Evolutionary conservation across 345 rosid species (phyloP).

Genomic region (Salix suchowensis): DNA sequence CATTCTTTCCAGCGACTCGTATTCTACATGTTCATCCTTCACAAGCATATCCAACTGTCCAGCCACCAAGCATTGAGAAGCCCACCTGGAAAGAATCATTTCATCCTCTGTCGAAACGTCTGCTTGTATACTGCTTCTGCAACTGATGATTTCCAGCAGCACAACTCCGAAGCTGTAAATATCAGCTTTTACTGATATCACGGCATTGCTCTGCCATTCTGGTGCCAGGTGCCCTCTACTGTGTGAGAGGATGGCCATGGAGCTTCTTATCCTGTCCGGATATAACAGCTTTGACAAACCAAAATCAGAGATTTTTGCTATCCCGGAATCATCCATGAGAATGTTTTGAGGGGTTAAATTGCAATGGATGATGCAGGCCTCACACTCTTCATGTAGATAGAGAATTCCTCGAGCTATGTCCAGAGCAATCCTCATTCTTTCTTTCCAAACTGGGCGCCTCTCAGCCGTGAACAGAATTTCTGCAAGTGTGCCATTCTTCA

Average conservation of each 20-base stretch:
- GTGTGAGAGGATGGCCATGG: not conserved
- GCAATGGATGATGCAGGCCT: slow-evolving; percentile 24
- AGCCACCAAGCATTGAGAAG: not conserved
- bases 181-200: slow-evolving; percentile 15
- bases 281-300: slow-evolving; percentile 20
- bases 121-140: slow-evolving; percentile 10
- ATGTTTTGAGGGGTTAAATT: slow-evolving; percentile 16
- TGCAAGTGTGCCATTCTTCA: slow-evolving; percentile 18
- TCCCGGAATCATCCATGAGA: slow-evolving; percentile 20
- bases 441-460: slow-evolving; percentile 6
- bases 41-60: slow-evolving; percentile 18
- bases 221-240: slow-evolving; percentile 25
- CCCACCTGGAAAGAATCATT: slow-evolving; percentile 24
- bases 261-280: slow-evolving; percentile 19
- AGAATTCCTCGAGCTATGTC: slow-evolving; percentile 18
- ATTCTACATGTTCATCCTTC: not conserved
- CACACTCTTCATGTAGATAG: slow-evolving; percentile 23
- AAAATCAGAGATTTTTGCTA: slow-evolving; percentile 20
- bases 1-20: slow-evolving; percentile 2
- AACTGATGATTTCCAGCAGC: slow-evolving; percentile 27
- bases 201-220: slow-evolving; percentile 13
- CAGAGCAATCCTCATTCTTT: slow-evolving; percentile 12
- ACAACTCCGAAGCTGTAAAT: slow-evolving; percentile 30
- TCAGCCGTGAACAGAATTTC: not conserved
- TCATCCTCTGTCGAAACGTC: slow-evolving; percentile 6